phyloP scores from a whole-genome alignment of 1,284 basidiomycete species.

The Rhodotorula sp. region DNA sequence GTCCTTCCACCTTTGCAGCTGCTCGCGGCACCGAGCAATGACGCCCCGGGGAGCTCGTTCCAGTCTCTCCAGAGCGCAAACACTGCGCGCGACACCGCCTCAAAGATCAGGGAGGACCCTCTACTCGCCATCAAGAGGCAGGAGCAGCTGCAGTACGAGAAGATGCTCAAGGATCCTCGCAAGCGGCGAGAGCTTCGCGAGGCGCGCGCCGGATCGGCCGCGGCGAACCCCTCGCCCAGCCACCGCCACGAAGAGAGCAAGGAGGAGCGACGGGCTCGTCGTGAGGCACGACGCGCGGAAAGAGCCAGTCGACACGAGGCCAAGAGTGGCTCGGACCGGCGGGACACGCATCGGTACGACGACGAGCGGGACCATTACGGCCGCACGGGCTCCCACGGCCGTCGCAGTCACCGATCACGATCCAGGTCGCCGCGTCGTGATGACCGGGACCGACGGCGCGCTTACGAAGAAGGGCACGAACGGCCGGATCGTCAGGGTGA shows the following conservation, averaged over 20 bases:
- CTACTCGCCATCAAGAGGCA: constrained; percentile 95
- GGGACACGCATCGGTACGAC: neutral
- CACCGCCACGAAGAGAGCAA: constrained; percentile 61
- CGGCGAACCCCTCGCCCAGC: constrained; percentile 68
- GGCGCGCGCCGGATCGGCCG: constrained; percentile 20
- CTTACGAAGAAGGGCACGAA: neutral
- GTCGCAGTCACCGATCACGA: neutral
- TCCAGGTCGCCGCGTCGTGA: constrained; percentile 2
- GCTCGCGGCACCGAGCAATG: constrained; percentile 11
- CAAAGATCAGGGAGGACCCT: constrained; percentile 95
- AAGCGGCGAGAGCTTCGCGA: constrained; percentile 78
- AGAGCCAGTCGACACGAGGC: constrained; percentile 54
- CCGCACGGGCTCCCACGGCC: neutral
- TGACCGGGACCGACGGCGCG: neutral
- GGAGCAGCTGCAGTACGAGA: constrained; percentile 88
- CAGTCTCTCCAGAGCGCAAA: constrained; percentile 93
- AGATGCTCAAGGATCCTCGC: constrained; percentile 86
- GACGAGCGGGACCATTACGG: neutral
- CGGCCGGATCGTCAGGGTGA: no score
- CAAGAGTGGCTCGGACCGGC: constrained; percentile 16
- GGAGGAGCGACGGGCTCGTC: constrained; percentile 56
- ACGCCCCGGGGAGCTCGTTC: constrained; percentile 53
- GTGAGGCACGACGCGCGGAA: constrained; percentile 56
- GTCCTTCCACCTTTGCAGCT: constrained; percentile 12
- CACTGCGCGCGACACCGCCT: constrained; percentile 77